Percentiles rank a stretch among this genome's conserved stretches.
Evolutionary conservation across 129 eudicot genomes (phyloP).

Genomic region (Tanacetum coccineum): DNA sequence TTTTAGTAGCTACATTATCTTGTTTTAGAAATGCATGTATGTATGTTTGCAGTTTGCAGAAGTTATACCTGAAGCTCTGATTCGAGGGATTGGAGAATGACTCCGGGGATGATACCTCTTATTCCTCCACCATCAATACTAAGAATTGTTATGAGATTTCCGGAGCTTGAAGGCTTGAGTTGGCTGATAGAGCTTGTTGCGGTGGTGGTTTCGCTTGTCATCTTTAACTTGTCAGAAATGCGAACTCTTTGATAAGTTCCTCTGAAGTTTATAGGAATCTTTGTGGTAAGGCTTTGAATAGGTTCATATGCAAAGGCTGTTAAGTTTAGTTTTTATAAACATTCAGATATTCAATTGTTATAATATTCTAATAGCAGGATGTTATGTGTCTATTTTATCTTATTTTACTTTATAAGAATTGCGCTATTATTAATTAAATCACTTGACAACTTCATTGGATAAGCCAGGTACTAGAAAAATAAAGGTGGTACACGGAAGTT

Average conservation of each 20-base stretch:
- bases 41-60: no score
- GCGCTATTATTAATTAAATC: no score
- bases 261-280: background rate
- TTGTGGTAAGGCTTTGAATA: background rate
- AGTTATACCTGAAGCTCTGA: constrained; percentile 45
- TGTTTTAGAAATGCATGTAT: background rate
- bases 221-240: background rate
- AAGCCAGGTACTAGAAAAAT: no score
- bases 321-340: background rate
- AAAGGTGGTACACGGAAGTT: no score
- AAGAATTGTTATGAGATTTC: constrained; percentile 39
- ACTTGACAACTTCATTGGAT: no score
- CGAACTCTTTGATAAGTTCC: background rate
- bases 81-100: constrained; percentile 38
- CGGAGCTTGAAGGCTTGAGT: constrained; percentile 21
- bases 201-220: background rate
- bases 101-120: constrained; percentile 50
- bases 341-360: background rate
- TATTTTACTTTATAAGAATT: no score
- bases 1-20: background rate
- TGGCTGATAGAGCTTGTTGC: background rate
- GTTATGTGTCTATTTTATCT: no score
- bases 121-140: constrained; percentile 54
- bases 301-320: background rate
- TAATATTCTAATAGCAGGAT: background rate